A percentile compares a stretch with the other conserved stretches of the same genome.
These are phyloP conservation scores for Trichoderma semiorbis DNA, from an alignment of 2,329 filamentous ascomycete genomes.

Conservation along the genomic window DNA sequence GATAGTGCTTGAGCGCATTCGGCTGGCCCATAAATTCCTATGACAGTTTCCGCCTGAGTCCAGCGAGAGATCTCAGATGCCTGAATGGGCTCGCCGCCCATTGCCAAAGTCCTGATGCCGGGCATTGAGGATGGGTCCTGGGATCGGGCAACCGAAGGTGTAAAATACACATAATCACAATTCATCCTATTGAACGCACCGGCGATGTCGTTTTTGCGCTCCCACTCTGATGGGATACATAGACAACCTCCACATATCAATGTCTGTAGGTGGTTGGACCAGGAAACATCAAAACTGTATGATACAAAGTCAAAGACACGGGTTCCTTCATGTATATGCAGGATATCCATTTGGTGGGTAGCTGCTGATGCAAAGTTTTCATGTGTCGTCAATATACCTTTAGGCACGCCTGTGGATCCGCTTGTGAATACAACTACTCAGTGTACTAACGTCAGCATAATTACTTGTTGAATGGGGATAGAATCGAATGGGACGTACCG, in stretches of 20 bases:
- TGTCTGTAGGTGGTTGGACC: constrained; percentile 6
- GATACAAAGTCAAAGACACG: constrained; percentile 19
- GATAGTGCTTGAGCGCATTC: constrained; percentile 14
- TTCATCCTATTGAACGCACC: not conserved
- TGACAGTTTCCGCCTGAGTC: not conserved
- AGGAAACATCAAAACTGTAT: constrained; percentile 17
- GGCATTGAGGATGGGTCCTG: not conserved
- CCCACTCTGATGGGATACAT: constrained; percentile 18
- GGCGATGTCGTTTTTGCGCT: constrained; percentile 26
- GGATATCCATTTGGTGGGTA: constrained; percentile 15
- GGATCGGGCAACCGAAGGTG: not conserved
- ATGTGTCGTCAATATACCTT: constrained; percentile 42
- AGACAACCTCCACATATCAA: constrained; percentile 14
- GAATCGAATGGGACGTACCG: not conserved
- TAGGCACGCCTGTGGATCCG: constrained; percentile 48
- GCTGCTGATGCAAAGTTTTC: not conserved
- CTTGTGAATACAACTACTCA: constrained; percentile 48
- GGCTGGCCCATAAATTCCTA: constrained; percentile 13
- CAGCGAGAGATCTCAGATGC: not conserved
- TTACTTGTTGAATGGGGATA: not conserved
- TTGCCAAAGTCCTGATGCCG: constrained; percentile 4
- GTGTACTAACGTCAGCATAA: not conserved
- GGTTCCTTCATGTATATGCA: constrained; percentile 13
- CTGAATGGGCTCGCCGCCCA: not conserved
- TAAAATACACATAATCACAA: not conserved